Evolutionary conservation across 1,284 basidiomycete species (phyloP).

Genomic region (Abortiporus biennis): DNA sequence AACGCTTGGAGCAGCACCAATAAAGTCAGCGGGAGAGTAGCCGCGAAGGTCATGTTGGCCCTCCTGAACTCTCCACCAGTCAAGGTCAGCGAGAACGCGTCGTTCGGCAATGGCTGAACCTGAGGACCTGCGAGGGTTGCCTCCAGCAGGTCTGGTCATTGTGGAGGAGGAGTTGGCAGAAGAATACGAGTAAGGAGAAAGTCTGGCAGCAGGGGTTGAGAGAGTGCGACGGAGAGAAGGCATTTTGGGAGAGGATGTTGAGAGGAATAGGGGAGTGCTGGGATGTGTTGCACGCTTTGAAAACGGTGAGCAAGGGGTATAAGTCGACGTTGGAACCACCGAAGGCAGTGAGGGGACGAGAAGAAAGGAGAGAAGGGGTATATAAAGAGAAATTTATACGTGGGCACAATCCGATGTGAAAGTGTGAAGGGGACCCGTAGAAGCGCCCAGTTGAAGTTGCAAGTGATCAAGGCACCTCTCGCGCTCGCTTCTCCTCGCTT

Average conservation of each 20-base stretch:
- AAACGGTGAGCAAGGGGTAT: conserved; percentile 14
- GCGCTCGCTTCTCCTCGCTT: no score
- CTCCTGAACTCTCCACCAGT: conserved; percentile 75
- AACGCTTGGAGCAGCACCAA: conserved; percentile 10
- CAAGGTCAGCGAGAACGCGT: conserved; percentile 74
- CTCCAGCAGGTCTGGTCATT: conserved; percentile 28
- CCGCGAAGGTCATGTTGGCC: conserved; percentile 51
- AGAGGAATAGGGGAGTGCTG: conserved; percentile 41
- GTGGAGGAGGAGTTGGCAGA: conserved; percentile 27
- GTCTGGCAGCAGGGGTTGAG: conserved; percentile 58
- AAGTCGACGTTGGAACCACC: conserved; percentile 18
- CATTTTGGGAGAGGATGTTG: conserved; percentile 35
- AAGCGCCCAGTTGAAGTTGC: conserved; percentile 7
- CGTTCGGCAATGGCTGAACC: conserved; percentile 56
- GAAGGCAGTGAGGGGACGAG: conserved; percentile 13
- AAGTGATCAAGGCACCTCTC: conserved; percentile 2
- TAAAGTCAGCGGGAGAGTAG: conserved; percentile 12
- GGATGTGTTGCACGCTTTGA: conserved; percentile 8
- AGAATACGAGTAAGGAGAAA: conserved; percentile 47
- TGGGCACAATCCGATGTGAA: conserved; percentile 26
- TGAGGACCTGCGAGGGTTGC: conserved; percentile 51
- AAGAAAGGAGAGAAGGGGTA: conserved; percentile 7
- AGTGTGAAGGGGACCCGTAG: conserved; percentile 13
- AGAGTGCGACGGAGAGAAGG: conserved; percentile 72
- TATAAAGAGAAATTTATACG: conserved; percentile 22